Percentiles rank a stretch among this genome's conserved stretches.
phyloP scores from a whole-genome alignment of 148 eudicot genomes.

The Beta vulgaris region DNA sequence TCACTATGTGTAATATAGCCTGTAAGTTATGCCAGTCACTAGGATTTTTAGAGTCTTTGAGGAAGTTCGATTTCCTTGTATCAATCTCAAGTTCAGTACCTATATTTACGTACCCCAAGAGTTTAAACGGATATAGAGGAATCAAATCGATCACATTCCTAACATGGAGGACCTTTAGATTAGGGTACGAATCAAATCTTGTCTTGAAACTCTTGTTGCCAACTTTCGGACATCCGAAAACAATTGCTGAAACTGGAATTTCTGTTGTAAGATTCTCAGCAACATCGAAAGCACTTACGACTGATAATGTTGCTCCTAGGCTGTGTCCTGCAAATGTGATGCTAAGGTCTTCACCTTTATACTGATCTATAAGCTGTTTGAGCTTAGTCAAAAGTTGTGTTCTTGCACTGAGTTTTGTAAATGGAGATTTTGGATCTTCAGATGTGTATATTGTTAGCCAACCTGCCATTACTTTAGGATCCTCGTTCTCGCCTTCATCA shows the following conservation, averaged over 20 bases:
- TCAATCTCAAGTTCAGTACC: constrained; percentile 65
- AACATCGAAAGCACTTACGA: constrained; percentile 64
- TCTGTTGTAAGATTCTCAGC: constrained; percentile 59
- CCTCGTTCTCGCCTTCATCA: constrained; percentile 28
- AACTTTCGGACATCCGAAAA: constrained; percentile 82
- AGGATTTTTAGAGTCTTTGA: constrained; percentile 71
- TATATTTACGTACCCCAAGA: constrained; percentile 58
- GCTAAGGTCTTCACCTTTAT: constrained; percentile 47
- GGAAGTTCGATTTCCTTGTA: constrained; percentile 51
- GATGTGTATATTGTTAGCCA: constrained; percentile 68
- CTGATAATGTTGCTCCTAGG: constrained; percentile 62
- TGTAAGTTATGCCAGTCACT: constrained; percentile 91
- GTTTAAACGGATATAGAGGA: constrained; percentile 56
- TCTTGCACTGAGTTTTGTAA: constrained; percentile 62
- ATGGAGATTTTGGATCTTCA: constrained; percentile 54
- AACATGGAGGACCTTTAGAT: constrained; percentile 63
- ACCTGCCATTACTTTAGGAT: constrained; percentile 61
- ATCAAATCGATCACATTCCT: constrained; percentile 70
- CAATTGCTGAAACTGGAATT: constrained; percentile 58
- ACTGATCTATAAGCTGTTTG: constrained; percentile 30
- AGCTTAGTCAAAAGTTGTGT: constrained; percentile 52
- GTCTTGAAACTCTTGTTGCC: constrained; percentile 68
- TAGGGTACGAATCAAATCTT: constrained; percentile 37
- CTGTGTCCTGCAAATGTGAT: constrained; percentile 62
- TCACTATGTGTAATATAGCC: constrained; percentile 55